Evolutionary conservation across 306 rosid genomes (phyloP).

Genomic region (Hippophae rhamnoides): DNA sequence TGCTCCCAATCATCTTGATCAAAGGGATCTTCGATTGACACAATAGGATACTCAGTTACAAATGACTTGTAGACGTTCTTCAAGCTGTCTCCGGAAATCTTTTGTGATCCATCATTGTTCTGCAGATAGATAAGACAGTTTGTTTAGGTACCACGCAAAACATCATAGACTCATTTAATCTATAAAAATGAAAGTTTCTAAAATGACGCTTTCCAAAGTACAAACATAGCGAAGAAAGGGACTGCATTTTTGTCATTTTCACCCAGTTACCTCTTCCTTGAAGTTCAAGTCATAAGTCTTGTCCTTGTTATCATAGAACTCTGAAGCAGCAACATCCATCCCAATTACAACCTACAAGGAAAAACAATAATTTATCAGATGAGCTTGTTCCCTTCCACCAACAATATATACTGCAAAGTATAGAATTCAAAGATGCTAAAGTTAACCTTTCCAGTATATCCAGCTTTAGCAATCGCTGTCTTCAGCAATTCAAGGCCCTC

Average conservation of each 20-base stretch:
- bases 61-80: conserved; percentile 73
- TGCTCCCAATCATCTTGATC: conserved; percentile 88
- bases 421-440: not conserved
- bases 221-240: not conserved
- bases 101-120: conserved; percentile 64
- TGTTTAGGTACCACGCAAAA: not conserved
- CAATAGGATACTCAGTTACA: conserved; percentile 63
- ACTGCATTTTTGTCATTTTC: conserved; percentile 1
- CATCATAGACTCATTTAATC: not conserved
- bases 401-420: not conserved
- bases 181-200: not conserved
- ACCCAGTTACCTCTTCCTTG: conserved; percentile 66
- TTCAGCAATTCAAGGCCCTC: conserved; percentile 78
- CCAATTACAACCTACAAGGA: conserved; percentile 59
- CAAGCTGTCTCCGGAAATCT: conserved; percentile 55
- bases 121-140: conserved; percentile 16
- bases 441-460: conserved; percentile 64
- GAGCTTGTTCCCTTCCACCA: not conserved
- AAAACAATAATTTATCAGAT: conserved; percentile 2
- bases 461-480: conserved; percentile 70
- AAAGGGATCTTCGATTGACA: conserved; percentile 79
- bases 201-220: not conserved
- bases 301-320: conserved; percentile 49
- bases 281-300: conserved; percentile 65
- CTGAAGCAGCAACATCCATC: conserved; percentile 85